Evolutionary conservation across 352 stramenopile genomes (phyloP).

Genomic region (Phytopythium boreale): DNA sequence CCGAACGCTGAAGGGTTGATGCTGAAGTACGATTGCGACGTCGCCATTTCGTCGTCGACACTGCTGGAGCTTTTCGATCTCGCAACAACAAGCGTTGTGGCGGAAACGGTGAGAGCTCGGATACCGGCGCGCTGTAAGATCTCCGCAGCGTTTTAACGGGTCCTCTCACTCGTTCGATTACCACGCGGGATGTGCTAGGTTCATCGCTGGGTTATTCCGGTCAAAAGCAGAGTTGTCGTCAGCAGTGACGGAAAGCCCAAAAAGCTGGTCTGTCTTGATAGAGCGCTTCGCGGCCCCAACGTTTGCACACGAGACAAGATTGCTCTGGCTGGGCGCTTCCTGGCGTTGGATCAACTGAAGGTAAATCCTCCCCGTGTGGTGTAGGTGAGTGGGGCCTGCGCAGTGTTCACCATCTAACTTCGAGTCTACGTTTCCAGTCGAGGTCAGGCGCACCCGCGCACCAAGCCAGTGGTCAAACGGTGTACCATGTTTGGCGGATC

Average conservation of each 20-base stretch:
- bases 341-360: slow-evolving; percentile 26
- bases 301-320: slow-evolving; percentile 34
- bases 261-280: slow-evolving; percentile 62
- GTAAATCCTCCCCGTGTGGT: slow-evolving; percentile 11
- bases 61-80: slow-evolving; percentile 69
- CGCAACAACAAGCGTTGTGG: slow-evolving; percentile 1
- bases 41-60: slow-evolving; percentile 67
- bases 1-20: slow-evolving; percentile 52
- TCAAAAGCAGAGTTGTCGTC: slow-evolving; percentile 50
- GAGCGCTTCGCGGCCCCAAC: slow-evolving; percentile 21
- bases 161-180: neutral
- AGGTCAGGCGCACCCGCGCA: neutral
- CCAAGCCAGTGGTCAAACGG: slow-evolving; percentile 14
- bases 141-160: too few relatives aligned
- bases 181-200: slow-evolving; percentile 10
- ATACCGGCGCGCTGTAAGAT: neutral
- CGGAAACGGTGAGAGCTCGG: neutral
- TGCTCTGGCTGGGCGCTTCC: slow-evolving; percentile 17
- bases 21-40: slow-evolving; percentile 63
- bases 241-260: slow-evolving; percentile 19
- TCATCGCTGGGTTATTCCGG: slow-evolving; percentile 42
- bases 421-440: neutral
- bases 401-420: neutral
- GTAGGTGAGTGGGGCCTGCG: neutral
- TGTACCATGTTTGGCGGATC: slow-evolving; percentile 73